These are phyloP conservation scores for Spinellus fusiger DNA, from an alignment of 192 early-diverging fungal species.

Conservation along the genomic window DNA sequence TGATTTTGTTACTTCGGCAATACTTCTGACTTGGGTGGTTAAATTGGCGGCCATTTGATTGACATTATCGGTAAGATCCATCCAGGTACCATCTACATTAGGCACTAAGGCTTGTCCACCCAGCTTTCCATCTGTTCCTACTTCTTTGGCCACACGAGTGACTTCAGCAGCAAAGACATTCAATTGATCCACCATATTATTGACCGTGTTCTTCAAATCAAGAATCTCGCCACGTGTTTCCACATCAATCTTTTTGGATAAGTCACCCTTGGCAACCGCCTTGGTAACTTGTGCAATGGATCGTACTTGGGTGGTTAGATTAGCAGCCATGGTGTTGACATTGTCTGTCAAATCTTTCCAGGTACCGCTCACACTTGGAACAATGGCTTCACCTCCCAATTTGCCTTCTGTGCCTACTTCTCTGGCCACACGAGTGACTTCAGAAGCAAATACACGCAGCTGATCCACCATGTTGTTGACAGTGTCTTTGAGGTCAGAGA, in stretches of 20 bases:
- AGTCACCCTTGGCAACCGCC: slow-evolving; percentile 52
- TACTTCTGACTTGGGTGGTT: slow-evolving; percentile 56
- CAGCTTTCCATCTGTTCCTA: slow-evolving; percentile 54
- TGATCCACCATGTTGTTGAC: slow-evolving; percentile 61
- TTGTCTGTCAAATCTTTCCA: slow-evolving; percentile 76
- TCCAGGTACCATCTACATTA: slow-evolving; percentile 59
- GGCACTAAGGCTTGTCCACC: slow-evolving; percentile 55
- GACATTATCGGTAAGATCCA: slow-evolving; percentile 58
- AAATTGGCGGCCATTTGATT: slow-evolving; percentile 60
- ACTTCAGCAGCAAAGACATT: slow-evolving; percentile 48
- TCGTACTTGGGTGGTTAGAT: slow-evolving; percentile 62
- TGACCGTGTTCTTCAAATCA: slow-evolving; percentile 71
- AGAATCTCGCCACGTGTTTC: slow-evolving; percentile 65
- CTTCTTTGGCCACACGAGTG: slow-evolving; percentile 60
- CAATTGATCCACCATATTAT: slow-evolving; percentile 74
- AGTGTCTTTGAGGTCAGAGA: slow-evolving; percentile 51
- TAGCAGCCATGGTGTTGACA: slow-evolving; percentile 60
- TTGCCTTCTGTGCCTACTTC: slow-evolving; percentile 70
- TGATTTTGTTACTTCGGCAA: slow-evolving; percentile 53
- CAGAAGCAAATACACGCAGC: slow-evolving; percentile 51
- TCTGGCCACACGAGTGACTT: slow-evolving; percentile 58
- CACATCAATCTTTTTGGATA: slow-evolving; percentile 54
- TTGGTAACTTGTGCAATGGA: slow-evolving; percentile 60
- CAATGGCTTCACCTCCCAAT: slow-evolving; percentile 71
- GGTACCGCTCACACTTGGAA: slow-evolving; percentile 61